Evolutionary conservation across 1,284 basidiomycete genomes (phyloP).

Genomic region (Somion occarium): DNA sequence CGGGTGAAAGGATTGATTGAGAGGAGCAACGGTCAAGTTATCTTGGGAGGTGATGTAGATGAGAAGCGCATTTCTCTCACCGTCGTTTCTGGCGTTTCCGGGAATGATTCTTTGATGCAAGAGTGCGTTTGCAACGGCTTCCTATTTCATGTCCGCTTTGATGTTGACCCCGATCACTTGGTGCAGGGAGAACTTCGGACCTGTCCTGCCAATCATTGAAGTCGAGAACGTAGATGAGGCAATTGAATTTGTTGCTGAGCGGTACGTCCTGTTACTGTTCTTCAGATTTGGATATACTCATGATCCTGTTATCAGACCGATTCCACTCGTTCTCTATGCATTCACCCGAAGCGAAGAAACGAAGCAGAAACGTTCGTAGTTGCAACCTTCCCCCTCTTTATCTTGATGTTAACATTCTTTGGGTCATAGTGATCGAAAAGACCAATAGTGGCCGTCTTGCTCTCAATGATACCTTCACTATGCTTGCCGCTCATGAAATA

Average conservation of each 20-base stretch:
- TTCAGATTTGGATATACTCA: not conserved
- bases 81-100: constrained; percentile 41
- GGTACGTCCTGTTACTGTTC: constrained; percentile 27
- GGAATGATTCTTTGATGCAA: constrained; percentile 51
- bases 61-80: constrained; percentile 40
- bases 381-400: constrained; percentile 15
- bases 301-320: constrained; percentile 27
- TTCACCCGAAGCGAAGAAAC: constrained; percentile 39
- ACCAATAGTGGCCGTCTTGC: constrained; percentile 47
- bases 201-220: constrained; percentile 60
- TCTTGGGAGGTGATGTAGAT: constrained; percentile 47
- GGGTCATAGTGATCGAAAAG: constrained; percentile 37
- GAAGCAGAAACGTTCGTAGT: constrained; percentile 34
- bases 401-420: constrained; percentile 16
- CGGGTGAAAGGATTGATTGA: constrained; percentile 47
- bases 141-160: too few species aligned
- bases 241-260: constrained; percentile 42
- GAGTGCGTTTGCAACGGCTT: constrained; percentile 39
- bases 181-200: constrained; percentile 62
- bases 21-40: constrained; percentile 48
- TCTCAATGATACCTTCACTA: constrained; percentile 50
- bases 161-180: too few species aligned
- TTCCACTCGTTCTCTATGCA: constrained; percentile 46
- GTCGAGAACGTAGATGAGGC: constrained; percentile 51
- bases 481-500: constrained; percentile 38